Conservation (phyloP, 495 filamentous ascomycete species). For the Neurospora tetraspora region DNA sequence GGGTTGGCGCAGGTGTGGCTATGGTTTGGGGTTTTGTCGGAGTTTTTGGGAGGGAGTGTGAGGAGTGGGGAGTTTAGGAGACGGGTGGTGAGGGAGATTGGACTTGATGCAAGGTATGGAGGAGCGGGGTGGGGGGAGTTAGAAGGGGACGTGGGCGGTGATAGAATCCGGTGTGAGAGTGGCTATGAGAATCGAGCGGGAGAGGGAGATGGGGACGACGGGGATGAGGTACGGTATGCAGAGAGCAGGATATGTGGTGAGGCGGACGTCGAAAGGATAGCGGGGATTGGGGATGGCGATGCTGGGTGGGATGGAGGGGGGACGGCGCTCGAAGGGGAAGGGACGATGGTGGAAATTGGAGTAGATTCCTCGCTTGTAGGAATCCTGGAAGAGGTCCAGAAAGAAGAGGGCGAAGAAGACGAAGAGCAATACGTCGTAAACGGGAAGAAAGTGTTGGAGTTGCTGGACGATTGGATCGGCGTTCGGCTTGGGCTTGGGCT, state of each 20-base stretch:
- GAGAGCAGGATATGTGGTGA: neutral
- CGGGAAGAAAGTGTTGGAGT: neutral
- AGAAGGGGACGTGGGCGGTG: neutral
- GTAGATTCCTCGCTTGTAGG: neutral
- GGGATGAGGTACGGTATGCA: neutral
- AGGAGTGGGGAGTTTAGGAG: neutral
- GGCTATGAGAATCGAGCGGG: neutral
- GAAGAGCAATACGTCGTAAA: neutral
- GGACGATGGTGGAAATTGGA: neutral
- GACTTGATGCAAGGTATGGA: neutral
- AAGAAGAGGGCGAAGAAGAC: neutral
- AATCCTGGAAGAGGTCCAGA: neutral
- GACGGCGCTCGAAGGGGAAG: neutral
- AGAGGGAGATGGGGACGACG: neutral
- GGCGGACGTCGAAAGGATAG: neutral
- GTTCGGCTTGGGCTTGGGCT: neutral
- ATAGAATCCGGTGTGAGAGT: neutral
- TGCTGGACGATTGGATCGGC: neutral
- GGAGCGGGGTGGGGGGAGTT: neutral
- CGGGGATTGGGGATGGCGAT: neutral
- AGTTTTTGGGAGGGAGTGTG: slow-evolving; percentile 11
- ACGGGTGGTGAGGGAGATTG: no score
- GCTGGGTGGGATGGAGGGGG: neutral
- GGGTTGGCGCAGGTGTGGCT: slow-evolving; percentile 18
- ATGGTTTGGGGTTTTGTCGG: slow-evolving; percentile 16